Evolutionary conservation across 805 yeast species (phyloP).

Genomic region (Candida vartiovaarae): DNA sequence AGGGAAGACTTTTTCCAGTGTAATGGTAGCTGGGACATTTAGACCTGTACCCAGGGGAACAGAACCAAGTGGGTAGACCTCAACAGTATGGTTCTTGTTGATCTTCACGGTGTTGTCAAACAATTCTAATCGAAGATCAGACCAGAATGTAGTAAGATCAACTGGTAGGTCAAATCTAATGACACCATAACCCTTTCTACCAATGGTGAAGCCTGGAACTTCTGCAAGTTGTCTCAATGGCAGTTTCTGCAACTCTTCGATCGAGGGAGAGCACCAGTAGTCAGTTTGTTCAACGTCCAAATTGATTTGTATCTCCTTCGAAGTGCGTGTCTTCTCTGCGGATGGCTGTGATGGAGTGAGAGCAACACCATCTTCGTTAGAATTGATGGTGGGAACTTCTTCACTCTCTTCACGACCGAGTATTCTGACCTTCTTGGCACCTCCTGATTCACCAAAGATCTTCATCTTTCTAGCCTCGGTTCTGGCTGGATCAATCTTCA

Average conservation of each 20-base stretch:
- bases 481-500: constrained; percentile 35
- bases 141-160: constrained; percentile 50
- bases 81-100: constrained; percentile 41
- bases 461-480: constrained; percentile 37
- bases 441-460: constrained; percentile 25
- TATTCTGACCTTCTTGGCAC: constrained; percentile 22
- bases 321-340: background rate
- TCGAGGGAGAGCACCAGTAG: constrained; percentile 70
- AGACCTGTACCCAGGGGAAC: constrained; percentile 64
- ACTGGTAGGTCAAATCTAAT: constrained; percentile 61
- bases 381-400: background rate
- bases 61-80: constrained; percentile 59
- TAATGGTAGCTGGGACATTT: constrained; percentile 71
- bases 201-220: constrained; percentile 59
- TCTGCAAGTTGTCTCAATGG: constrained; percentile 41
- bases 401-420: constrained; percentile 17
- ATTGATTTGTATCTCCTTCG: background rate
- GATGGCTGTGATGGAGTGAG: too few relatives aligned
- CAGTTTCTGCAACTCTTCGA: constrained; percentile 38
- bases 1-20: constrained; percentile 57
- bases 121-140: constrained; percentile 27
- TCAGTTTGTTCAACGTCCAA: constrained; percentile 24
- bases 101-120: constrained; percentile 41
- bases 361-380: too few relatives aligned
- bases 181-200: constrained; percentile 62